Base-by-base conservation (phyloP, 352 stramenopile species). In the Phytophthora ohioensis region DNA sequence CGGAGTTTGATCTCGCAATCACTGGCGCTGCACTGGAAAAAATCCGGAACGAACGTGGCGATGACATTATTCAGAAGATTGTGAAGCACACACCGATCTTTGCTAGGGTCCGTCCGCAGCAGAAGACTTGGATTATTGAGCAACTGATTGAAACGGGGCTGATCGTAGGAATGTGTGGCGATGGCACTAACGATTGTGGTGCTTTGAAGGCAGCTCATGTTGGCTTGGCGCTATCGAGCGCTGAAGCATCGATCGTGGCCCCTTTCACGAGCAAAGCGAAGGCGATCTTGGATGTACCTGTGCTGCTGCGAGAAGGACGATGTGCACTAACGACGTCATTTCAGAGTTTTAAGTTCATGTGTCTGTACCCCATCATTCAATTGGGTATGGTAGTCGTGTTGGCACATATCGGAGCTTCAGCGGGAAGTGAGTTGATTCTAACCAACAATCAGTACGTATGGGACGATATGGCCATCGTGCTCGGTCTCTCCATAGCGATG, bases 191-290 rank as follows among this genome's bases (percentile, higher is more conserved):
- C 71, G 91, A 97, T 62, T 96, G 88, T 52, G 91, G 91, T 6
- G 90, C 90, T 2, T 62, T 97, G 7, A 95, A 94, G 52, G 78
- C 84, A 11, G 92, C 92, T 1, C 92, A 98, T 67, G 86, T 96
- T 10, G 92, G 92, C 0, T 65, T 98, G 21, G 91, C 93, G 35
- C 66, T 98, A 9, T 94, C 83, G 4, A 84, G 81, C 60, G 84
- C 90, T 1, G 90, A 97, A 58, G 93, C 91, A 0, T 96, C 86
- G 43, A 85, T 92, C 17, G 90, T 97, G 27, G 75, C 91, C 15
- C 90, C 91, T 11, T 98, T 98, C 63, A 97, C 91, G 1, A 97
- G 86, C 67, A 81, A 93, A 35, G 78, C 87, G 17, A 97, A 97
- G 61, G 74, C 57, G 7, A 92, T 97, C 39, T 68, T 64, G 34